Base-by-base conservation (phyloP, 2,329 filamentous ascomycete genomes). In the Xylaria sp. region DNA sequence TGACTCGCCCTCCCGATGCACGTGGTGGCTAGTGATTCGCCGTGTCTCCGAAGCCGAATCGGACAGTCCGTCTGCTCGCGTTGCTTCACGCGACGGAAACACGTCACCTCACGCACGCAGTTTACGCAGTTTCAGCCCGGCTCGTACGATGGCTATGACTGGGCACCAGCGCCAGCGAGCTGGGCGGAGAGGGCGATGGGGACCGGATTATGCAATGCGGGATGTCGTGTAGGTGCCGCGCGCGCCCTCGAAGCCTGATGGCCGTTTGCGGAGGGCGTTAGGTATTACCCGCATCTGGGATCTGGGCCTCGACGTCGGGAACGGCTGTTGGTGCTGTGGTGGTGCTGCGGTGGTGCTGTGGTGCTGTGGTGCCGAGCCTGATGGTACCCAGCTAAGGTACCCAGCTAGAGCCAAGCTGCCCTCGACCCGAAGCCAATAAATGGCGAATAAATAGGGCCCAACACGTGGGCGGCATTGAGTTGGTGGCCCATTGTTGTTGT, bases 11-110 rank as follows among this genome's bases (percentile, higher is more conserved):
- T 48, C 43, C 53, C 57, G 40, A 48, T 17, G 58, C 54, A 64
- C 62, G 62, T 64, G 62, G 46, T 52, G 58, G 19, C 13, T 13
- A 48, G 44, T 61, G 62, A 64, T 64, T 64, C 54, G 62, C 43
- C 61, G 40, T 44, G 40, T 33, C 33, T 17, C 49, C 51, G 47
- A 51, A 13, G 21, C 53, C 47, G 57, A 60, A 63, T 59, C 60
- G 55, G 55, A 59, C 19, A 40, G 33, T 27, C 54, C 59, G 59
- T 48, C 3, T 27, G 35, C 44, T 33, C 8, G 31, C 27, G 38
- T 47, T 38, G 47, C 40, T 51, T 43, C 19, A 46, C 48, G 48
- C 55, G 55, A 27, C 29, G 55, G 4, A 44, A 56, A 56, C 58
- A 61, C 58, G 52, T 60, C 58, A 44, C 33, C 44, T 38, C 57